Percentiles rank a stretch among this genome's conserved stretches.
Conservation (phyloP, 805 yeast species). For the Metschnikowia similis region DNA sequence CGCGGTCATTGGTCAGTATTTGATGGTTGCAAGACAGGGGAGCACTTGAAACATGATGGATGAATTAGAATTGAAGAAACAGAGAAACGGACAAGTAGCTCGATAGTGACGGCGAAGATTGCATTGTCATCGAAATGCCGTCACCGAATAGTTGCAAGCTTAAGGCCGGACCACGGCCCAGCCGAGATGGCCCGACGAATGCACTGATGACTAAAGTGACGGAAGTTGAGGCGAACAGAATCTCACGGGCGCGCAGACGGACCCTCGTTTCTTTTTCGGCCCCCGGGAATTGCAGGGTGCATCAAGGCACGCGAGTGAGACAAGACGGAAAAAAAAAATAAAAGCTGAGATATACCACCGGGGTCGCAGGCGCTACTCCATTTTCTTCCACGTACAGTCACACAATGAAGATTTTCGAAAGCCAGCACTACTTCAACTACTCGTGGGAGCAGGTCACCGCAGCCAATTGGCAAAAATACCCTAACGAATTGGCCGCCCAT, state of each 20-base stretch:
- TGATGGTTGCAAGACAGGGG: too few species aligned
- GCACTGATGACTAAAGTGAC: not conserved
- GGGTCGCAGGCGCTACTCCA: not conserved
- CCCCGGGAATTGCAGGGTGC: conserved; percentile 3
- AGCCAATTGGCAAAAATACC: conserved; percentile 95
- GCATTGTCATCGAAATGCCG: too few species aligned
- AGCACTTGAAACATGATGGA: too few species aligned
- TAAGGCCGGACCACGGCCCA: too few species aligned
- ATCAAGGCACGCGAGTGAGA: conserved; percentile 1
- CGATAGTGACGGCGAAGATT: not conserved
- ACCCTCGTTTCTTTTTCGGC: conserved; percentile 3
- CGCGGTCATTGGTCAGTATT: too few species aligned
- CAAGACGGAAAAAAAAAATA: not conserved
- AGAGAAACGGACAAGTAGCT: too few species aligned
- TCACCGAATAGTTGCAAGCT: too few species aligned
- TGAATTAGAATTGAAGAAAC: too few species aligned
- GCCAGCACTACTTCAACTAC: conserved; percentile 67
- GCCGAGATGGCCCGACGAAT: not conserved
- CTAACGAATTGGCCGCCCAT: conserved; percentile 89
- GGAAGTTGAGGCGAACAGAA: not conserved
- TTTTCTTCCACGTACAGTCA: not conserved
- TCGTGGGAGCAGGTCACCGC: conserved; percentile 94
- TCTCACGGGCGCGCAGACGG: not conserved
- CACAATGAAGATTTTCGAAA: conserved; percentile 73
- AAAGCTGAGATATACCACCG: not conserved